phyloP scores from a whole-genome alignment of 768 basidiomycete genomes.

The Holtermanniella nyarrowii region DNA sequence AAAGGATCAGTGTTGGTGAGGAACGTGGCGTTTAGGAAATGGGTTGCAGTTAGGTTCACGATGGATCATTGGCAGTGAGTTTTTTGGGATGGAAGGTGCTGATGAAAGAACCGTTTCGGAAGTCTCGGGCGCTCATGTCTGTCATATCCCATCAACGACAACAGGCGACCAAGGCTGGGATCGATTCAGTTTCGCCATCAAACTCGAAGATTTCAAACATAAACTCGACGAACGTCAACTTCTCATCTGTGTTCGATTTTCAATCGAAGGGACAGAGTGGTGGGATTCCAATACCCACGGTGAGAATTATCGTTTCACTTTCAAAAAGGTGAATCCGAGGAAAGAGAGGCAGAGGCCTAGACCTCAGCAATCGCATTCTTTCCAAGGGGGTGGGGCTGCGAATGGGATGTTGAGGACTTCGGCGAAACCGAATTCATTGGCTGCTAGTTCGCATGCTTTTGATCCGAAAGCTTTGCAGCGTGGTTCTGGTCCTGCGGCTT shows the following conservation, averaged over 20 bases:
- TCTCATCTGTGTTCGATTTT: slow-evolving; percentile 37
- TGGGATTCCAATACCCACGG: slow-evolving; percentile 39
- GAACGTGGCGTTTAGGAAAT: slow-evolving; percentile 79
- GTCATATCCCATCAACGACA: slow-evolving; percentile 33
- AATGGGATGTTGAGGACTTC: slow-evolving; percentile 15
- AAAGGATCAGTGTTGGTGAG: slow-evolving; percentile 64
- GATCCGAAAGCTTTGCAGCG: slow-evolving; percentile 6
- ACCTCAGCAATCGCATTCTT: slow-evolving; percentile 11
- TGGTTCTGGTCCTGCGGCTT: slow-evolving; percentile 19
- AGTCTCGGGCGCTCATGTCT: slow-evolving; percentile 33
- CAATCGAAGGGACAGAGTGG: slow-evolving; percentile 37
- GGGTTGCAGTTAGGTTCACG: slow-evolving; percentile 80
- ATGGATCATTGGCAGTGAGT: slow-evolving; percentile 76
- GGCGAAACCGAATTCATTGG: slow-evolving; percentile 10
- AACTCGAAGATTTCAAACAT: slow-evolving; percentile 39
- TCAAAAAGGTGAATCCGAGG: slow-evolving; percentile 25
- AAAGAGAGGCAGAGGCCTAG: slow-evolving; percentile 9
- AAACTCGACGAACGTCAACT: slow-evolving; percentile 38
- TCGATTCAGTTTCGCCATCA: slow-evolving; percentile 39
- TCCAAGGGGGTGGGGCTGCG: slow-evolving; percentile 1
- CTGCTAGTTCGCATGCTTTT: slow-evolving; percentile 20
- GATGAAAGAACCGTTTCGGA: slow-evolving; percentile 36
- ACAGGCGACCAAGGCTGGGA: slow-evolving; percentile 41
- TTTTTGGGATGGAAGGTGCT: not conserved
- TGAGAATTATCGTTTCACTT: slow-evolving; percentile 38